Conservation (phyloP, 1,139 yeast species). For the Candida dubliniensis region DNA sequence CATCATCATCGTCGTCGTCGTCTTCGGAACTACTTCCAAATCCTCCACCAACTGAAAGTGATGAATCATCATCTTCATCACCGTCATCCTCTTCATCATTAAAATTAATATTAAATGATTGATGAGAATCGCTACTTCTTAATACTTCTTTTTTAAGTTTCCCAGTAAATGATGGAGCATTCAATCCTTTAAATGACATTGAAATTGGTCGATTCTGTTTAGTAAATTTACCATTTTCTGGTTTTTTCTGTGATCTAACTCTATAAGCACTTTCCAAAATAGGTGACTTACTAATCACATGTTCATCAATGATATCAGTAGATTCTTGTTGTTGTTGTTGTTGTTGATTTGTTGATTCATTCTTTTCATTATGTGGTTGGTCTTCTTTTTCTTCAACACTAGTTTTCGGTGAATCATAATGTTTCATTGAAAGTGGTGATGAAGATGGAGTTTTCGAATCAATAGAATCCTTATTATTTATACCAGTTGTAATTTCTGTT, state of each 20-base stretch:
- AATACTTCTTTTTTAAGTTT: slow-evolving; percentile 30
- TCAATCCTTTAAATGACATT: slow-evolving; percentile 66
- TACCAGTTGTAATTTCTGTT: slow-evolving; percentile 14
- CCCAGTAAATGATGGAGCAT: slow-evolving; percentile 54
- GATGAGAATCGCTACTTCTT: slow-evolving; percentile 42
- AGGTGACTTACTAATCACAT: slow-evolving; percentile 20
- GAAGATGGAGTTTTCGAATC: slow-evolving; percentile 17
- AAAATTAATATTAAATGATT: slow-evolving; percentile 42
- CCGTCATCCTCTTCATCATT: slow-evolving; percentile 22
- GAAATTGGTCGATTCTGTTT: slow-evolving; percentile 53
- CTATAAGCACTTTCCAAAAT: slow-evolving; percentile 24
- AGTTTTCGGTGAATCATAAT: slow-evolving; percentile 13
- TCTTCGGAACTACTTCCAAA: slow-evolving; percentile 32
- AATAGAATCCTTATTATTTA: slow-evolving; percentile 2
- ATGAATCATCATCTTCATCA: slow-evolving; percentile 18
- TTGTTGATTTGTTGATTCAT: background rate
- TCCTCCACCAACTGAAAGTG: slow-evolving; percentile 30
- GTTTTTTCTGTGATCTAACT: background rate
- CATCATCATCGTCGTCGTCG: slow-evolving; percentile 23
- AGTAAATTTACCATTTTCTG: slow-evolving; percentile 14
- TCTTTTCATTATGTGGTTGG: background rate
- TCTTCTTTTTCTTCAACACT: slow-evolving; percentile 13
- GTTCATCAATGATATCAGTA: background rate
- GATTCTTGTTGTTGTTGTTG: slow-evolving; percentile 1
- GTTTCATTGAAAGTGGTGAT: slow-evolving; percentile 12